Evolutionary conservation across 768 basidiomycete species (phyloP).

Genomic region (Phaeolepiota aurea): DNA sequence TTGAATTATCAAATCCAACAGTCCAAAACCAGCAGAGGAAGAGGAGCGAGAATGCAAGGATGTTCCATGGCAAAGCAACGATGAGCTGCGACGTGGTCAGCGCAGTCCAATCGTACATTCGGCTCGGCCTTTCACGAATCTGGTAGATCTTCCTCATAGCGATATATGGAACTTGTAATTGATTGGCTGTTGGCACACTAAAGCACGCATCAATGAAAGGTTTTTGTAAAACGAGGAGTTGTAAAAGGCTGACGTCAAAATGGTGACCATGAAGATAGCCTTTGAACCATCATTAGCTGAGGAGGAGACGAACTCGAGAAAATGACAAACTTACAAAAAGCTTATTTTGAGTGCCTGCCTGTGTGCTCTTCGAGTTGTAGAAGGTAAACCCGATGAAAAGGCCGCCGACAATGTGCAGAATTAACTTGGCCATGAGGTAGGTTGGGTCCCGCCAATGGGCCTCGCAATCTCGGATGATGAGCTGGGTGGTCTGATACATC

Average conservation of each 20-base stretch:
- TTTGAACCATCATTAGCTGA: slow-evolving; percentile 9
- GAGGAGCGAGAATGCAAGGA: slow-evolving; percentile 46
- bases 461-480: slow-evolving; percentile 34
- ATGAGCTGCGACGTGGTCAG: slow-evolving; percentile 47
- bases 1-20: slow-evolving; percentile 44
- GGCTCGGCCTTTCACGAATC: slow-evolving; percentile 57
- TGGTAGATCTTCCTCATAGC: slow-evolving; percentile 54
- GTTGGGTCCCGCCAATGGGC: slow-evolving; percentile 52
- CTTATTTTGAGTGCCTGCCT: slow-evolving; percentile 58
- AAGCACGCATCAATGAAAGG: slow-evolving; percentile 3
- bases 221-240: background rate
- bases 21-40: slow-evolving; percentile 70
- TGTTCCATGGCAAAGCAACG: slow-evolving; percentile 55
- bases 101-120: slow-evolving; percentile 60
- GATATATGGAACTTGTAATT: slow-evolving; percentile 57
- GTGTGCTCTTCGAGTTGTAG: slow-evolving; percentile 42
- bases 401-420: slow-evolving; percentile 44
- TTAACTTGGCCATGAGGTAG: slow-evolving; percentile 52
- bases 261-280: slow-evolving; percentile 50
- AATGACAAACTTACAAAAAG: slow-evolving; percentile 40
- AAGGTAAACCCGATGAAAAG: slow-evolving; percentile 60
- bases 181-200: slow-evolving; percentile 48
- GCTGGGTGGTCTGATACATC: slow-evolving; percentile 34
- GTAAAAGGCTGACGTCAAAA: slow-evolving; percentile 22
- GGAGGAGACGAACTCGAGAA: slow-evolving; percentile 8